Evolutionary conservation across 371 early-diverging fungal species (phyloP), one percentile per base, ranked within the genome.

Genomic region (Haplosporangium sp.): DNA sequence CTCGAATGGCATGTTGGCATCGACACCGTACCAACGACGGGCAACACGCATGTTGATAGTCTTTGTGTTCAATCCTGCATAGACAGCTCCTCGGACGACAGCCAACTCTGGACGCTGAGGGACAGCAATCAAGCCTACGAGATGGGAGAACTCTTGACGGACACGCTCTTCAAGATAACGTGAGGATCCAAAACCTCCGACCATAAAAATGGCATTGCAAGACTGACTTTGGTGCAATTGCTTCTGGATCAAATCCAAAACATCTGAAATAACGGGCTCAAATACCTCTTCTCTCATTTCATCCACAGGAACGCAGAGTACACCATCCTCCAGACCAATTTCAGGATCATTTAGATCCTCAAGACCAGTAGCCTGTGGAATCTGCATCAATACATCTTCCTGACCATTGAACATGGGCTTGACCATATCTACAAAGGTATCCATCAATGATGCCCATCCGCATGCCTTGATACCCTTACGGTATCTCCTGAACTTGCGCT

Each of bases 221-320:
- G 71, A 40, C 61, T 83, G 77, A 9, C 86, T 84, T 45, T 82
- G 82, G 15, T 85, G 83, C 1, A 91, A 83, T 67, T 91, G 92
- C 35, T 87, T 84, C 57, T 87, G 87, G 37, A 91, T 90, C 38
- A 90, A 64, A 44, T 85, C 77, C 63, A 90, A 72, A n/a, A 90
- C 88, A 62, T 87, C 84, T 20, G 87, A 84, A 17, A 90, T 85
- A 9, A 91, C 88, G 10, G 90, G 91, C 61, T 91, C 91, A 83
- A 90, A 91, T 27, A 91, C 79, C 52, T 73, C 74, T 17, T 69
- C 4, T 63, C 60, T 78, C 65, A 88, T 88, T n/a, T 84, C 84
- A 34, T 84, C 83, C 4, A 74, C 81, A 9, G 88, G 79, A 40
- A 86, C 82, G 68, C 87, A 69, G 8, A 81, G 77, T 15, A 85